Percentiles rank a stretch among this genome's conserved stretches.
These are phyloP conservation scores for Lactarius psammicola DNA, from an alignment of 768 basidiomycete genomes.

Conservation along the genomic window DNA sequence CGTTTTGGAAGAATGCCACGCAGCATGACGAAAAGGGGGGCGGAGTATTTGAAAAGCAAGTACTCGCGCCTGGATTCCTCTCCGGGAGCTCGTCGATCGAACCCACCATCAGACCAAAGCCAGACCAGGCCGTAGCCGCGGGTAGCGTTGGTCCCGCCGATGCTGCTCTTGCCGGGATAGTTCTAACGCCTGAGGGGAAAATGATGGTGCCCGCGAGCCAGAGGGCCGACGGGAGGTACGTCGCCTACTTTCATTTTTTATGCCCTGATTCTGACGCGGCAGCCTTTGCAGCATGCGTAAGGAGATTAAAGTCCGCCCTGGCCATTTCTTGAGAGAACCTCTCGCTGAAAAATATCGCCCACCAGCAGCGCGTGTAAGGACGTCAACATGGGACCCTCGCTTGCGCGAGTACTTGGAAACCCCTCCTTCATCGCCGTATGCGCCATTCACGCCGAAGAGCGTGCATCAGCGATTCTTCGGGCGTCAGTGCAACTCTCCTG, in stretches of 20 bases:
- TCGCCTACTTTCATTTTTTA: background rate
- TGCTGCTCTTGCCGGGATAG: slow-evolving; percentile 7
- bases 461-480: slow-evolving; percentile 1
- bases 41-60: background rate
- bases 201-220: slow-evolving; percentile 21
- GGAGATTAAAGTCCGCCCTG: slow-evolving; percentile 17
- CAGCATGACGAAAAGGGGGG: background rate
- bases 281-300: slow-evolving; percentile 8
- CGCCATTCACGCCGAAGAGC: slow-evolving; percentile 4
- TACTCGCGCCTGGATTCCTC: background rate
- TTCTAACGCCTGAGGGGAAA: slow-evolving; percentile 11
- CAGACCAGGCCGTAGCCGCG: background rate
- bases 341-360: slow-evolving; percentile 19
- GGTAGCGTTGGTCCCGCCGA: background rate
- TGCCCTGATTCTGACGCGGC: background rate
- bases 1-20: background rate
- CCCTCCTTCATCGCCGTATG: background rate
- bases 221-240: slow-evolving; percentile 21
- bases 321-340: slow-evolving; percentile 3
- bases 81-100: background rate
- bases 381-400: slow-evolving; percentile 14
- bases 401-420: background rate
- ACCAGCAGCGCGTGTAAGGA: slow-evolving; percentile 18
- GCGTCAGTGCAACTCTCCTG: slow-evolving; percentile 9
- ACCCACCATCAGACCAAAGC: background rate